A percentile compares a stretch with the other conserved stretches of the same genome.
Evolutionary conservation across 2,329 filamentous ascomycete species (phyloP).

Genomic region (Fusarium udum): DNA sequence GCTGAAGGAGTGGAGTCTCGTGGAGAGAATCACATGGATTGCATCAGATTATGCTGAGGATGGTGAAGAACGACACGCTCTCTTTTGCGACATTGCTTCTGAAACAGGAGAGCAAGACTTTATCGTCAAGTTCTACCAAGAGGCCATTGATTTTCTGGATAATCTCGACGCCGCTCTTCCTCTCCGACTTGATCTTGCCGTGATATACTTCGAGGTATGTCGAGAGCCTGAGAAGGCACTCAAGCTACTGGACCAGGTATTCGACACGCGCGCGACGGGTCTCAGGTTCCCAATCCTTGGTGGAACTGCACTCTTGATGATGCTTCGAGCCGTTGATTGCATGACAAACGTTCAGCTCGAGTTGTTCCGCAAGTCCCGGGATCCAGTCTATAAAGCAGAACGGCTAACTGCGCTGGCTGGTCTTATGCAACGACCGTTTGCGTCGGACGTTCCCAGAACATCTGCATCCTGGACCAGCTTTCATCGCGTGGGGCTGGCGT

Average conservation of each 20-base stretch:
- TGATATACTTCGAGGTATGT: conserved; percentile 25
- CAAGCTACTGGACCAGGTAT: conserved; percentile 32
- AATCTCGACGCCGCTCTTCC: conserved; percentile 41
- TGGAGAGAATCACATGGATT: conserved; percentile 44
- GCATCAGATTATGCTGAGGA: conserved; percentile 31
- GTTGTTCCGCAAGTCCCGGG: conserved; percentile 1
- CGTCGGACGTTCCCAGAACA: not conserved
- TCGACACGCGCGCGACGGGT: conserved; percentile 15
- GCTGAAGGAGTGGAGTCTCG: conserved; percentile 39
- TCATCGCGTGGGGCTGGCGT: not conserved
- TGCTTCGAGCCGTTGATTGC: not conserved
- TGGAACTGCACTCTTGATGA: accelerated
- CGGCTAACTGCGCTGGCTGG: not conserved
- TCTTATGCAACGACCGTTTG: not conserved
- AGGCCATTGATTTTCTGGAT: conserved; percentile 38
- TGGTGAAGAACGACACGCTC: not conserved
- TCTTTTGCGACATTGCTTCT: conserved; percentile 27
- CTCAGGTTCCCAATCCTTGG: not conserved
- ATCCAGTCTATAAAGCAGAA: not conserved
- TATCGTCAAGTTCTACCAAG: conserved; percentile 36
- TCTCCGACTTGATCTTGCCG: conserved; percentile 31
- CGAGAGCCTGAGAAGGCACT: conserved; percentile 24
- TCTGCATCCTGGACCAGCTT: not conserved
- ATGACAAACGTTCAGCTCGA: conserved; percentile 1
- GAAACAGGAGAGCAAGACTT: conserved; percentile 35